Evolutionary conservation across 257 asterid genomes (phyloP).

Genomic region (Thymus mandschuricus): DNA sequence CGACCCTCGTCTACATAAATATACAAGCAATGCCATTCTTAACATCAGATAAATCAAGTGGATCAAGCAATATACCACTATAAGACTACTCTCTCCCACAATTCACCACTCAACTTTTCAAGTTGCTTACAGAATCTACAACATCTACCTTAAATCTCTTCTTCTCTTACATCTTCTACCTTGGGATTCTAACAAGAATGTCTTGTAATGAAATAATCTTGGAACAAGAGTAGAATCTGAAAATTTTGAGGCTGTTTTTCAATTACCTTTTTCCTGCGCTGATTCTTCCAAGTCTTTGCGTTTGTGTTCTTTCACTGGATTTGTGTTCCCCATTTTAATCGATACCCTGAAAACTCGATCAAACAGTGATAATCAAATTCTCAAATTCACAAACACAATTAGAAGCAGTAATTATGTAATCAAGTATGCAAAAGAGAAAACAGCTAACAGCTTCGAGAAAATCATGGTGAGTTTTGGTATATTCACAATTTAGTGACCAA

Average conservation of each 20-base stretch:
- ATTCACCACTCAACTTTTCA: neutral
- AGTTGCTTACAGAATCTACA: neutral
- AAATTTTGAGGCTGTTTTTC: slow-evolving; percentile 24
- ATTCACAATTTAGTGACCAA: neutral
- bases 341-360: slow-evolving; percentile 43
- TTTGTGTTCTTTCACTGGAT: slow-evolving; percentile 25
- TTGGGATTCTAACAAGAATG: neutral
- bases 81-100: neutral
- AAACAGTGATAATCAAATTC: neutral
- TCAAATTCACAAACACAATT: too few species aligned
- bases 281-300: slow-evolving; percentile 45
- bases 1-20: slow-evolving; percentile 29
- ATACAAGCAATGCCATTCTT: neutral
- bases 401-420: neutral
- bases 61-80: too few species aligned
- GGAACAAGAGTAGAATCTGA: neutral
- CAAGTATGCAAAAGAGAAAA: neutral
- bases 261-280: slow-evolving; percentile 29
- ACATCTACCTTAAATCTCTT: neutral
- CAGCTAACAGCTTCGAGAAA: neutral
- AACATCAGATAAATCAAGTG: neutral
- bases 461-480: neutral
- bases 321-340: slow-evolving; percentile 42
- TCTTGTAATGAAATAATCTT: neutral
- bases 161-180: neutral